A percentile compares a stretch with the other conserved stretches of the same genome.
Evolutionary conservation across 2,329 filamentous ascomycete genomes (phyloP).

Genomic region (Ophiostoma angusticollis): DNA sequence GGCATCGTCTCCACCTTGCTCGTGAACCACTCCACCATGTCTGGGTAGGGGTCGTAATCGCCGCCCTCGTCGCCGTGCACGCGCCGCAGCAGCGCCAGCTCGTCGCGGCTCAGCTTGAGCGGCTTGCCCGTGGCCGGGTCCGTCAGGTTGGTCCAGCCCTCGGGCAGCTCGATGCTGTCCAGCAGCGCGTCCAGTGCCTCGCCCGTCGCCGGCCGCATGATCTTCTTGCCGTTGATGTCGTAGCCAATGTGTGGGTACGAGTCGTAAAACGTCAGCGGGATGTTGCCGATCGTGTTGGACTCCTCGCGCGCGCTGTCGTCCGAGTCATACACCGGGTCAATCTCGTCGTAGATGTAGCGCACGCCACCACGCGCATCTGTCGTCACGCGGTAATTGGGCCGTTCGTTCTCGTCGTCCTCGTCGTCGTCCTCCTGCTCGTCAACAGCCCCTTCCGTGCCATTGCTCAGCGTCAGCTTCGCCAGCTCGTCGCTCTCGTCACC

Average conservation of each 20-base stretch:
- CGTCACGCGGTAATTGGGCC: constrained; percentile 41
- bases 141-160: constrained; percentile 93
- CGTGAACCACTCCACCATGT: constrained; percentile 89
- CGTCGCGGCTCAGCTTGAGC: constrained; percentile 72
- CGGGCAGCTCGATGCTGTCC: constrained; percentile 91
- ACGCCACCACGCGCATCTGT: constrained; percentile 82
- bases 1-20: constrained; percentile 88
- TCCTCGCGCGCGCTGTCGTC: constrained; percentile 73
- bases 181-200: constrained; percentile 86
- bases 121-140: constrained; percentile 92
- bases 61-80: constrained; percentile 82
- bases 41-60: constrained; percentile 84
- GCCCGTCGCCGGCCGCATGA: constrained; percentile 88
- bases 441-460: constrained; percentile 18
- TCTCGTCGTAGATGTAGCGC: constrained; percentile 85
- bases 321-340: constrained; percentile 89
- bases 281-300: constrained; percentile 88
- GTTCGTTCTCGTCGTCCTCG: constrained; percentile 26
- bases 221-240: constrained; percentile 96
- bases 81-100: constrained; percentile 76
- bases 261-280: constrained; percentile 90
- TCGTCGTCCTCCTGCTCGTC: constrained; percentile 23
- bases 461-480: constrained; percentile 21
- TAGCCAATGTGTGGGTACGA: constrained; percentile 97
- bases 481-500: constrained; percentile 30